These are phyloP conservation scores for Penicillium desertorum DNA, from an alignment of 495 filamentous ascomycete species.

Conservation along the genomic window DNA sequence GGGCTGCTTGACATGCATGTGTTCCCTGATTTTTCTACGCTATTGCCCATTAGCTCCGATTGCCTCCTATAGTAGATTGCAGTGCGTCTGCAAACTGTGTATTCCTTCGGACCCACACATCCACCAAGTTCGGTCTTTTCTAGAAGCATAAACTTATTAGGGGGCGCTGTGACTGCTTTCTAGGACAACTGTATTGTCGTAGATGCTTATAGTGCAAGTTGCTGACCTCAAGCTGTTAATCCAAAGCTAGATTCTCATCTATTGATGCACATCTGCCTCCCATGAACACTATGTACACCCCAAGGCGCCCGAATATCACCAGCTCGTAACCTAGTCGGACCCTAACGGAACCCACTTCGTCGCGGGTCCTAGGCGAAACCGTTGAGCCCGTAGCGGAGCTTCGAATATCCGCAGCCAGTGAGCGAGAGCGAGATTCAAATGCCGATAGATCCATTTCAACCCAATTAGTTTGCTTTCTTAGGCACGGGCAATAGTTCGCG, in stretches of 20 bases:
- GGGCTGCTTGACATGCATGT: constrained; percentile 5
- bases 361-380: constrained; percentile 16
- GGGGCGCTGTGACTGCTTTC: background rate
- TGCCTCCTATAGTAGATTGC: background rate
- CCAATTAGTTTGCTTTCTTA: constrained; percentile 1
- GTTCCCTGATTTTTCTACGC: constrained; percentile 6
- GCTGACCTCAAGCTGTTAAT: background rate
- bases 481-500: background rate
- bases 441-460: constrained; percentile 1
- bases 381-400: constrained; percentile 27
- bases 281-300: background rate
- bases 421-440: background rate
- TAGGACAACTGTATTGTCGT: background rate
- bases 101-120: background rate
- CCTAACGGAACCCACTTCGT: constrained; percentile 19
- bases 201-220: background rate
- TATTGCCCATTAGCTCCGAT: constrained; percentile 5
- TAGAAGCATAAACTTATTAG: background rate
- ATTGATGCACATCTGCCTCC: background rate
- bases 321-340: constrained; percentile 20
- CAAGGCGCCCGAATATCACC: constrained; percentile 1
- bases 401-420: constrained; percentile 6
- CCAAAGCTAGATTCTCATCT: background rate
- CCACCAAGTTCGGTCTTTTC: background rate
- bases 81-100: background rate